phyloP scores from a whole-genome alignment of 2,329 filamentous ascomycete species.

The Fusarium phyllophilum region DNA sequence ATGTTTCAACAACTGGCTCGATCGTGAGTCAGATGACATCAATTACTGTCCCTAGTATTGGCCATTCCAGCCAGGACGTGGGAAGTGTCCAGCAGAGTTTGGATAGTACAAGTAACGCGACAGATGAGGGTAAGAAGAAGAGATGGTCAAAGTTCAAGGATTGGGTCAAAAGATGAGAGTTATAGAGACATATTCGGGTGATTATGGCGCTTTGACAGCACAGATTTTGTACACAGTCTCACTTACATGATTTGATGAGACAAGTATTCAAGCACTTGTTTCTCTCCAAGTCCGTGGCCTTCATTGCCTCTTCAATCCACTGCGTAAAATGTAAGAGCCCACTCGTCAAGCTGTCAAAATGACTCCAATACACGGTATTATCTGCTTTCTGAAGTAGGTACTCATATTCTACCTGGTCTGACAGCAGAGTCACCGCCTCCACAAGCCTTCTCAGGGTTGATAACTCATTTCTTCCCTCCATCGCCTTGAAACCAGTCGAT shows the following conservation, averaged over 20 bases:
- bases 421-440: too few species aligned
- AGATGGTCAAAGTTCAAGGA: neutral
- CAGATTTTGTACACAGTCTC: rapidly evolving
- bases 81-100: neutral
- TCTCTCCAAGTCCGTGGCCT: too few species aligned
- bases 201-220: rapidly evolving
- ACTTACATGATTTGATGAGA: too few species aligned
- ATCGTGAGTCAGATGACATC: neutral
- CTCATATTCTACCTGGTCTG: too few species aligned
- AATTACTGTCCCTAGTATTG: conserved; percentile 1
- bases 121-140: neutral
- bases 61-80: neutral
- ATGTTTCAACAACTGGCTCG: neutral
- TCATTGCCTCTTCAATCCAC: neutral
- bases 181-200: rapidly evolving
- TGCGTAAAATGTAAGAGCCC: neutral
- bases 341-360: too few species aligned
- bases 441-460: neutral
- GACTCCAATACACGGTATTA: too few species aligned
- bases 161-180: neutral
- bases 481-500: rapidly evolving
- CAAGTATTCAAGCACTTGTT: too few species aligned
- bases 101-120: rapidly evolving
- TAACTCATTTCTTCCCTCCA: neutral
- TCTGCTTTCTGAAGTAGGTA: too few species aligned